phyloP scores from a whole-genome alignment of 1,284 basidiomycete species.

The Cryptococcus hybrid region DNA sequence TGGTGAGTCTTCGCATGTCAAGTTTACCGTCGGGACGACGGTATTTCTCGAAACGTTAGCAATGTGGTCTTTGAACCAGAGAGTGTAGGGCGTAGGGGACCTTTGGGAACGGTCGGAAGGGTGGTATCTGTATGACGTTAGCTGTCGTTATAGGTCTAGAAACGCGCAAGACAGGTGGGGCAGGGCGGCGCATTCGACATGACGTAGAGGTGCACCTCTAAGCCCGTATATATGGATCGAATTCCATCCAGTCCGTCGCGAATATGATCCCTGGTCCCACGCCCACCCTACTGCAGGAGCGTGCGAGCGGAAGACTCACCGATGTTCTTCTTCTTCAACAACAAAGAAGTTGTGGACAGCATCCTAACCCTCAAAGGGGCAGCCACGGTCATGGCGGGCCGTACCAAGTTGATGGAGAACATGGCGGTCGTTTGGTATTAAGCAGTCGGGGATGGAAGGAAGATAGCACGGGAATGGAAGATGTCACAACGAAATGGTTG shows the following conservation, averaged over 20 bases:
- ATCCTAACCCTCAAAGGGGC: background rate
- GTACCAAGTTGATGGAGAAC: constrained; percentile 8
- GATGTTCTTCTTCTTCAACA: constrained; percentile 54
- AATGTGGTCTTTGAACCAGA: constrained; percentile 25
- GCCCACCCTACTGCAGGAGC: background rate
- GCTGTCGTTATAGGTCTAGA: background rate
- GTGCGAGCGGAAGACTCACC: constrained; percentile 53
- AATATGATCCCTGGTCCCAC: background rate
- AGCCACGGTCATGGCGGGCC: constrained; percentile 1
- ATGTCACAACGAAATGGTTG: background rate
- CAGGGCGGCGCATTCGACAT: background rate
- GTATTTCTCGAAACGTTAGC: background rate
- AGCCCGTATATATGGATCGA: background rate
- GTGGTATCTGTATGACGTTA: constrained; percentile 12
- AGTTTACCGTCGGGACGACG: constrained; percentile 18
- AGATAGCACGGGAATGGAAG: background rate
- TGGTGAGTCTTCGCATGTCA: constrained; percentile 11
- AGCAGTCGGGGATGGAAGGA: background rate
- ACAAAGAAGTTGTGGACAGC: constrained; percentile 1
- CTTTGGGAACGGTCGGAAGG: constrained; percentile 17
- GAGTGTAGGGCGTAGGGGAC: constrained; percentile 24
- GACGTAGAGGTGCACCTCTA: background rate
- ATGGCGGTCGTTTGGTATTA: background rate
- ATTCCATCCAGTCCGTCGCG: background rate
- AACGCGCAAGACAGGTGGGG: background rate